Evolutionary conservation across 2,329 filamentous ascomycete species (phyloP).

Genomic region (Fusarium multiceps): DNA sequence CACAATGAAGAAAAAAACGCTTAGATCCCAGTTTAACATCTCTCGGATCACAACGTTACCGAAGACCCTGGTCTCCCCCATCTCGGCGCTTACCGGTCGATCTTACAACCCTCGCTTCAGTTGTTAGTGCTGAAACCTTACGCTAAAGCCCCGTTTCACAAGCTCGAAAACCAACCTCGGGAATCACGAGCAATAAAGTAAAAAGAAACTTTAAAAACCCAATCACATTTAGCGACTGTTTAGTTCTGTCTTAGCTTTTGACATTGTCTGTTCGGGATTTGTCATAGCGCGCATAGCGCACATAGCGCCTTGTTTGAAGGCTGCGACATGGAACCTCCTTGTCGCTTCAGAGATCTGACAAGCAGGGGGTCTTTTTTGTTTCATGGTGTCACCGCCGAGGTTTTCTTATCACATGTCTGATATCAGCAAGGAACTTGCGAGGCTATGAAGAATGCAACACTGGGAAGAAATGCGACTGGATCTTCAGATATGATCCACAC

Average conservation of each 20-base stretch:
- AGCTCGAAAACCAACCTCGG: not conserved
- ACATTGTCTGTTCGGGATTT: not conserved
- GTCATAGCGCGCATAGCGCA: not conserved
- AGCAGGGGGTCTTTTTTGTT: not conserved
- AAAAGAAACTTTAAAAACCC: not conserved
- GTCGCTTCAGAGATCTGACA: not conserved
- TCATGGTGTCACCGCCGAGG: not conserved
- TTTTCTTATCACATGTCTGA: not conserved
- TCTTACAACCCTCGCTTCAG: not conserved
- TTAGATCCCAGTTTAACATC: not conserved
- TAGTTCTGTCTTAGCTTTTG: not conserved
- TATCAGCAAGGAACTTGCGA: not conserved
- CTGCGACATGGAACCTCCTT: not conserved
- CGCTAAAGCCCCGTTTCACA: not conserved
- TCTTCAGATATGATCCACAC: not conserved
- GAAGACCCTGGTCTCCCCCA: not conserved
- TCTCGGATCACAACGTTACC: not conserved
- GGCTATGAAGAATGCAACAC: not conserved
- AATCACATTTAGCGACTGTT: not conserved
- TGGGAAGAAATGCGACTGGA: not conserved
- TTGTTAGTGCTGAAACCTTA: not conserved
- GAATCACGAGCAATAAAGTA: not conserved
- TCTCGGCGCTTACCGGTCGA: slow-evolving; percentile 1
- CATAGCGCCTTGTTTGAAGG: not conserved
- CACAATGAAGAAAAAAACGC: not conserved